phyloP scores from a whole-genome alignment of 805 yeast species.

The Torulaspora franciscae region DNA sequence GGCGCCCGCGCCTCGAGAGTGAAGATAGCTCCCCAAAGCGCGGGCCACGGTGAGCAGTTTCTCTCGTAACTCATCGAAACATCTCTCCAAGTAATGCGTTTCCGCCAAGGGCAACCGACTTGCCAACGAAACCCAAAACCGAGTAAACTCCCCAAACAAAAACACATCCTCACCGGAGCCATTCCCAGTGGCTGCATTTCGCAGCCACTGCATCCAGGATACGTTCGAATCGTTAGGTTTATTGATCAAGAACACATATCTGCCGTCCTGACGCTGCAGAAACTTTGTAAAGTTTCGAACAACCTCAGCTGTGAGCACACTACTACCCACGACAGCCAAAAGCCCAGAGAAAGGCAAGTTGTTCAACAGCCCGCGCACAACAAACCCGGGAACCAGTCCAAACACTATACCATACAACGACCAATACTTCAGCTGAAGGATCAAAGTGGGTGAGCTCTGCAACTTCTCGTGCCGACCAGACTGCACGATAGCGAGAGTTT shows the following conservation, averaged over 20 bases:
- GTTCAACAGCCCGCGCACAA: constrained; percentile 11
- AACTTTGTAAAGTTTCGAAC: constrained; percentile 17
- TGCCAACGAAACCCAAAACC: constrained; percentile 13
- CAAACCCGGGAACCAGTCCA: constrained; percentile 15
- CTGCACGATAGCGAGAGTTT: constrained; percentile 12
- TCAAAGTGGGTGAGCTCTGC: constrained; percentile 6
- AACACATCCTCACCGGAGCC: constrained; percentile 1
- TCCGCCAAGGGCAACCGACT: constrained; percentile 9
- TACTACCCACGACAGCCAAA: constrained; percentile 6
- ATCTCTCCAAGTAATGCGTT: constrained; percentile 11
- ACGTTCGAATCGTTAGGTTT: constrained; percentile 16
- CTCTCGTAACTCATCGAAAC: constrained; percentile 8
- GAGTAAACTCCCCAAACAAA: constrained; percentile 17
- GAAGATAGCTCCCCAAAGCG: constrained; percentile 1
- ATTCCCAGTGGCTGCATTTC: constrained; percentile 9
- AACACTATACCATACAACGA: constrained; percentile 16
- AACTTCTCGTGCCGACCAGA: not conserved
- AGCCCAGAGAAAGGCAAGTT: constrained; percentile 17
- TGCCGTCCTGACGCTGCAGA: constrained; percentile 18
- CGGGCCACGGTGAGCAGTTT: constrained; percentile 2
- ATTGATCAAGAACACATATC: constrained; percentile 13
- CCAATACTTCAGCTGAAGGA: constrained; percentile 25
- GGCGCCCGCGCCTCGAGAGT: not conserved
- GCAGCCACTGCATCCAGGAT: constrained; percentile 16
- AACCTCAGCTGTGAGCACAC: constrained; percentile 17